Percentiles rank a stretch among this genome's conserved stretches.
Conservation (phyloP, 805 yeast genomes). For the Debaryomyces hansenii region DNA sequence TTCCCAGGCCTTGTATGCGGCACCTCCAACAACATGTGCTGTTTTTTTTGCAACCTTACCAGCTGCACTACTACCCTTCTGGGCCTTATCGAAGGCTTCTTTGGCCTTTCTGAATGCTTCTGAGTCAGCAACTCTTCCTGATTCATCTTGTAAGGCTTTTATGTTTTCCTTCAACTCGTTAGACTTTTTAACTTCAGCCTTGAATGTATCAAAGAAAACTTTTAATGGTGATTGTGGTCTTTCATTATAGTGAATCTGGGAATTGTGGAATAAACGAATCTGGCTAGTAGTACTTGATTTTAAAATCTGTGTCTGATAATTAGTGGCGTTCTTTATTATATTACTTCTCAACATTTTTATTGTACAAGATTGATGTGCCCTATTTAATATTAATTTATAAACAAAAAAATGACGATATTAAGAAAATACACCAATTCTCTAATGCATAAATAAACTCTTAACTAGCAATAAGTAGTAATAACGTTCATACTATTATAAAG, state of each 20-base stretch:
- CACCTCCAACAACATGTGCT: conserved; percentile 90
- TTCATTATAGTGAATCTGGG: conserved; percentile 12
- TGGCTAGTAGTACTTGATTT: not conserved
- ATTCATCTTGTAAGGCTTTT: conserved; percentile 92
- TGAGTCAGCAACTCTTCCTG: conserved; percentile 90
- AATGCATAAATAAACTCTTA: not conserved
- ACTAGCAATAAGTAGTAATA: too few relatives aligned
- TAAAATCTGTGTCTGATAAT: not conserved
- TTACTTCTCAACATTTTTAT: conserved; percentile 5
- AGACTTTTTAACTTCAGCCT: conserved; percentile 85
- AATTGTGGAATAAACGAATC: conserved; percentile 17
- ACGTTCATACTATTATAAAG: too few relatives aligned
- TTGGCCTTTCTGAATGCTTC: conserved; percentile 91
- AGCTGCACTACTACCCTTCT: conserved; percentile 65
- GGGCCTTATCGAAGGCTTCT: conserved; percentile 88
- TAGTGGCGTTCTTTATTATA: conserved; percentile 5
- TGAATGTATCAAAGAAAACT: conserved; percentile 91
- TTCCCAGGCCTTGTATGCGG: conserved; percentile 93
- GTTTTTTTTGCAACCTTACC: conserved; percentile 79
- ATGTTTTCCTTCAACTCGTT: conserved; percentile 88
- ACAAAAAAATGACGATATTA: too few relatives aligned
- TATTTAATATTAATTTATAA: not conserved
- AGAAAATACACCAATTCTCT: not conserved
- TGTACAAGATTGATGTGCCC: not conserved
- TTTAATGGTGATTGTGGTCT: conserved; percentile 75